Conservation (phyloP, 2,329 filamentous ascomycete species). For the Aspergillus ibericus region DNA sequence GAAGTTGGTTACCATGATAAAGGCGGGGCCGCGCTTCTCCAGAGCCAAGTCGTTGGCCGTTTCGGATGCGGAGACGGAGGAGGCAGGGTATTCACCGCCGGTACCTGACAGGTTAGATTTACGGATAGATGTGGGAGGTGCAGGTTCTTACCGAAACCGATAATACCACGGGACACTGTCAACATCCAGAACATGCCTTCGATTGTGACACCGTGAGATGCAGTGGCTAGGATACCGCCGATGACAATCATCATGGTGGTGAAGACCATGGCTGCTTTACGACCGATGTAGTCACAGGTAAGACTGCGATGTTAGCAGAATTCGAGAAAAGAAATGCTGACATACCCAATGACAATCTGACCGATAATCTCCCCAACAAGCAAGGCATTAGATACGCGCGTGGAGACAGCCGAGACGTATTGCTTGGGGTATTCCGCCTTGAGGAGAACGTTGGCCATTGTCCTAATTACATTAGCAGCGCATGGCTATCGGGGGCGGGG, state of each 20-base stretch:
- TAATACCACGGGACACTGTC: slow-evolving; percentile 1
- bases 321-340: too few species aligned
- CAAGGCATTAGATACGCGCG: slow-evolving; percentile 2
- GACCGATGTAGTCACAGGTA: slow-evolving; percentile 1
- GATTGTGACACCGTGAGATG: background rate
- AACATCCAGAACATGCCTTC: slow-evolving; percentile 7
- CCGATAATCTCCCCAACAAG: background rate
- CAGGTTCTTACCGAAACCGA: background rate
- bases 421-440: slow-evolving; percentile 2
- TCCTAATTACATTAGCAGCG: background rate
- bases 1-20: slow-evolving; percentile 7
- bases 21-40: background rate
- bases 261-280: slow-evolving; percentile 1
- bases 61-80: background rate
- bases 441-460: slow-evolving; percentile 1
- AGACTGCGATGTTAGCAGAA: background rate
- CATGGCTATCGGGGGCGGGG: background rate
- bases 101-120: background rate
- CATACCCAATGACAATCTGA: slow-evolving; percentile 1
- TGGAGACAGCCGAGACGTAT: background rate
- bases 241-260: slow-evolving; percentile 1
- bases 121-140: background rate
- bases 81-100: slow-evolving; percentile 5
- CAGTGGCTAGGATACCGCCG: slow-evolving; percentile 3
- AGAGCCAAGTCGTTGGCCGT: slow-evolving; percentile 1